A percentile compares a stretch with the other conserved stretches of the same genome.
These are phyloP conservation scores for Roridomyces roridus DNA, from an alignment of 768 basidiomycete genomes.

Conservation along the genomic window DNA sequence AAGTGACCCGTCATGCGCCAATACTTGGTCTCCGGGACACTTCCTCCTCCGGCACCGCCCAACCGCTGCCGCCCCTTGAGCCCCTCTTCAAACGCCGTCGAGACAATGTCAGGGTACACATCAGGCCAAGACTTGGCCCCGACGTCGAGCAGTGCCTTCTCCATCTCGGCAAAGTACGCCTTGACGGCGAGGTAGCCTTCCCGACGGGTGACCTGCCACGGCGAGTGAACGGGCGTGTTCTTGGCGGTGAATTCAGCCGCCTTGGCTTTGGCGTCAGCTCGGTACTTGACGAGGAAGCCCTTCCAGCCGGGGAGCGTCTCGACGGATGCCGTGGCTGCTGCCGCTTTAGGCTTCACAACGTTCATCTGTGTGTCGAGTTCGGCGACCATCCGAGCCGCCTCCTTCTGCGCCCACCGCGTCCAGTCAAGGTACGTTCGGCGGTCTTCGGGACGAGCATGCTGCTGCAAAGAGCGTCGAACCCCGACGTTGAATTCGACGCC, in stretches of 20 bases:
- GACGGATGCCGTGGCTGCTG: background rate
- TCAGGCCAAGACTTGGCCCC: slow-evolving; percentile 52
- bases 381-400: slow-evolving; percentile 29
- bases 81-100: slow-evolving; percentile 21
- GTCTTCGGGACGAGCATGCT: slow-evolving; percentile 23
- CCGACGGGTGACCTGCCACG: slow-evolving; percentile 17
- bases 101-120: slow-evolving; percentile 36
- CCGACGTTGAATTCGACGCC: slow-evolving; percentile 43
- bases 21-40: slow-evolving; percentile 16
- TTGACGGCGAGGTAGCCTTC: slow-evolving; percentile 32
- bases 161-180: slow-evolving; percentile 41
- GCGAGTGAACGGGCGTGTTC: too few relatives aligned
- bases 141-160: slow-evolving; percentile 36
- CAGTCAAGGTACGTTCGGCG: slow-evolving; percentile 44
- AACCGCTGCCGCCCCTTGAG: slow-evolving; percentile 4
- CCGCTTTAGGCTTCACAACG: background rate
- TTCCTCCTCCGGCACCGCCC: too few relatives aligned
- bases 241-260: background rate
- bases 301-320: slow-evolving; percentile 17
- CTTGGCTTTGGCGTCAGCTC: background rate
- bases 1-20: slow-evolving; percentile 33
- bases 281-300: slow-evolving; percentile 11
- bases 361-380: slow-evolving; percentile 22
- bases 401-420: slow-evolving; percentile 39
- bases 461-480: slow-evolving; percentile 29